Percentiles rank a stretch among this genome's conserved stretches.
Evolutionary conservation across 352 stramenopile species (phyloP).

Genomic region (Globisporangium nodosum): DNA sequence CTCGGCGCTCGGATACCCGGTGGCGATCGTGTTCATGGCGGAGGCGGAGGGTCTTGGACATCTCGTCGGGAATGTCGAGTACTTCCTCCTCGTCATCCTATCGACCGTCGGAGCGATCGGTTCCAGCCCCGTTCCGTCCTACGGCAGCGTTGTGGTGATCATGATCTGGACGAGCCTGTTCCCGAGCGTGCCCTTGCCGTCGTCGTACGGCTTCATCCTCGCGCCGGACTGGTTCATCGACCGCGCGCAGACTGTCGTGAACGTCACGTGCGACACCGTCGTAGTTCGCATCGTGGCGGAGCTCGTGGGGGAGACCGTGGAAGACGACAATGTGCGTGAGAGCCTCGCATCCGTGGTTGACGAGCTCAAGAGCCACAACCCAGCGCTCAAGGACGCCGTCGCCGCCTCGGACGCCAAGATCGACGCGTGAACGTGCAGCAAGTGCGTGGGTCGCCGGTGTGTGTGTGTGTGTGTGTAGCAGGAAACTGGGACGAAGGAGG

Average conservation of each 20-base stretch:
- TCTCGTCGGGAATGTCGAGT: constrained; percentile 14
- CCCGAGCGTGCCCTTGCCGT: constrained; percentile 21
- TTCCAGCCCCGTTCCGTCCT: constrained; percentile 14
- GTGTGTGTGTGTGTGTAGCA: no score
- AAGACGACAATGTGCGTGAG: no score
- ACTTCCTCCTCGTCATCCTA: constrained; percentile 22
- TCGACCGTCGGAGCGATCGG: constrained; percentile 21
- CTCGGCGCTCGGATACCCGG: constrained; percentile 19
- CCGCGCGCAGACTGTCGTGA: constrained; percentile 44
- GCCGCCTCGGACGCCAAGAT: no score
- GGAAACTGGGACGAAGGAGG: no score
- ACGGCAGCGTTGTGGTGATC: constrained; percentile 18
- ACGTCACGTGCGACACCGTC: constrained; percentile 58
- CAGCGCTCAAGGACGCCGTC: no score
- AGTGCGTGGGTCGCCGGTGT: no score
- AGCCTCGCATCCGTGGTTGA: no score
- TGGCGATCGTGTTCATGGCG: constrained; percentile 32
- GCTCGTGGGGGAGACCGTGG: background rate
- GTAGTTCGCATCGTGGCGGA: constrained; percentile 50
- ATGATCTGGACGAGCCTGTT: constrained; percentile 26
- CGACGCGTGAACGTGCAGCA: no score
- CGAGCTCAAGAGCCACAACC: no score
- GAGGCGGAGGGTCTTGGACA: constrained; percentile 18
- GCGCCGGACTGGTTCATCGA: constrained; percentile 61
- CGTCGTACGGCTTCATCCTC: constrained; percentile 47